Percentiles rank a stretch among this genome's conserved stretches.
phyloP scores from a whole-genome alignment of 768 basidiomycete genomes.

The Naganishia onofrii region DNA sequence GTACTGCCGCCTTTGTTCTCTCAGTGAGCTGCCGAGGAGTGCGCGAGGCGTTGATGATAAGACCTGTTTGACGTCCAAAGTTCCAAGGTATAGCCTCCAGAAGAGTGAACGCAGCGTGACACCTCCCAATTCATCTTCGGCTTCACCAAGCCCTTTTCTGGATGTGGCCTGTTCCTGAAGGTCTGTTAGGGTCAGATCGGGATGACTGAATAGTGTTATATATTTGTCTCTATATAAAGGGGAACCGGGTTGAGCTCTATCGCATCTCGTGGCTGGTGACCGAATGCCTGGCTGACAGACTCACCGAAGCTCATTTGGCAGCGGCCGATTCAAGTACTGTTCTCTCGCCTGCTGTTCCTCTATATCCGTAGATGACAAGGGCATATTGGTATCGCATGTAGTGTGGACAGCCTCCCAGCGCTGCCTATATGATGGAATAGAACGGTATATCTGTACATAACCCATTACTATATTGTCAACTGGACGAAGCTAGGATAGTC shows the following conservation, averaged over 20 bases:
- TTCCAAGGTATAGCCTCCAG: constrained; percentile 43
- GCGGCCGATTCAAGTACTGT: constrained; percentile 1
- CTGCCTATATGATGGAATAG: no score
- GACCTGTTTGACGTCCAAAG: constrained; percentile 20
- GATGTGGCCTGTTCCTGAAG: constrained; percentile 25
- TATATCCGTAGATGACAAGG: neutral
- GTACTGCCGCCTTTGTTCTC: constrained; percentile 21
- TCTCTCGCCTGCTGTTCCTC: constrained; percentile 11
- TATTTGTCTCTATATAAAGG: constrained; percentile 23
- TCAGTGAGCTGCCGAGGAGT: constrained; percentile 8
- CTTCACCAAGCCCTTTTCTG: constrained; percentile 6
- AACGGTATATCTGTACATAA: no score
- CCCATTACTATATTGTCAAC: no score
- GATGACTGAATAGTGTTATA: constrained; percentile 30
- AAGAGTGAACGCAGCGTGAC: constrained; percentile 44
- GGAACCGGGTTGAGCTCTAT: neutral
- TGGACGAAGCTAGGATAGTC: no score
- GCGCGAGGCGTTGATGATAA: constrained; percentile 14
- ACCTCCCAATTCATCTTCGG: constrained; percentile 34
- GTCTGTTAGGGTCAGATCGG: constrained; percentile 23
- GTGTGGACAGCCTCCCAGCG: no score
- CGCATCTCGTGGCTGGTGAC: no score
- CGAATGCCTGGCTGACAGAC: neutral
- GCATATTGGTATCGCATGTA: neutral
- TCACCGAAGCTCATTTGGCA: constrained; percentile 21